phyloP scores from a whole-genome alignment of 106 monocot genomes.

The Iris macrosiphon region DNA sequence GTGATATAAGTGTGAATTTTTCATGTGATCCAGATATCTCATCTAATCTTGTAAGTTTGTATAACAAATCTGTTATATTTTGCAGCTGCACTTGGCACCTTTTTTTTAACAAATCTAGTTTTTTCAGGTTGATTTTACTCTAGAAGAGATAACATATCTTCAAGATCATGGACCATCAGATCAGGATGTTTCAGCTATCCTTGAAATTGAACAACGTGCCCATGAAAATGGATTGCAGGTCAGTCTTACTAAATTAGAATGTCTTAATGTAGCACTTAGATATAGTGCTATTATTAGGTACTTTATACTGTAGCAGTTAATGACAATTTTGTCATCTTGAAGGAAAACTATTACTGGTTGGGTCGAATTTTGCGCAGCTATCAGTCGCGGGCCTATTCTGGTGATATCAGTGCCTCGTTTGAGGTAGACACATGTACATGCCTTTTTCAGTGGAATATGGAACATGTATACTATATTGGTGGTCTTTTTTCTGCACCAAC shows the following conservation, averaged over 20 bases:
- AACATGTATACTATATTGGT: too few relatives aligned
- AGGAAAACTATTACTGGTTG: constrained; percentile 99
- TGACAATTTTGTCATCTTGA: constrained; percentile 16
- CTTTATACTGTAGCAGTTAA: not conserved
- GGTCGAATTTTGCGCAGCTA: constrained; percentile 90
- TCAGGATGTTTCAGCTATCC: constrained; percentile 69
- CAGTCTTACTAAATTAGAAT: constrained; percentile 1
- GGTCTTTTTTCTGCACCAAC: too few relatives aligned
- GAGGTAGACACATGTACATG: constrained; percentile 31
- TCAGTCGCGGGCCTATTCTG: constrained; percentile 83
- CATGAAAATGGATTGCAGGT: constrained; percentile 99
- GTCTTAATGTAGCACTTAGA: not conserved
- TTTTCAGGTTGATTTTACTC: constrained; percentile 80
- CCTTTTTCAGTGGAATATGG: not conserved
- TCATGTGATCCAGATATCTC: constrained; percentile 94
- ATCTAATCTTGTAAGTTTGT: constrained; percentile 67
- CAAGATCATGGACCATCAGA: constrained; percentile 76
- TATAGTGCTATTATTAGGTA: not conserved
- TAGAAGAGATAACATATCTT: constrained; percentile 85
- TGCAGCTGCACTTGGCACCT: not conserved
- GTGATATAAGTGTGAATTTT: constrained; percentile 95
- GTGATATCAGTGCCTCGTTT: constrained; percentile 75
- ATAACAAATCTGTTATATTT: not conserved
- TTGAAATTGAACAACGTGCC: constrained; percentile 99
- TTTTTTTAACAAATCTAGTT: constrained; percentile 5